Conservation (phyloP, 495 filamentous ascomycete species). For the Haplographium delicatum region DNA sequence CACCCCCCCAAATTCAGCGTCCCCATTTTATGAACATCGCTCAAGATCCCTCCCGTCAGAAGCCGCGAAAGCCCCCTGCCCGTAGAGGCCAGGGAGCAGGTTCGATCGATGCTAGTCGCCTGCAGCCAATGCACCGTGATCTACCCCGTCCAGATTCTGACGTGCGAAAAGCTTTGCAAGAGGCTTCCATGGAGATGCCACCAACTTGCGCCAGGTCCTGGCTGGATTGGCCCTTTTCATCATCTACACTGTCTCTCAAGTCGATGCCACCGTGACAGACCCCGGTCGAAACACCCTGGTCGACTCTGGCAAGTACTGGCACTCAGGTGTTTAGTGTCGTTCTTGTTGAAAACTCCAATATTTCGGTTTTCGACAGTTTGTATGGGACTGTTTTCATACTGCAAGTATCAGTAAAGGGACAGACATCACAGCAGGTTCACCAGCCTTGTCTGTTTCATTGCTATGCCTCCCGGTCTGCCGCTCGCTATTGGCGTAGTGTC, state of each 20-base stretch:
- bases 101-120: conserved; percentile 18
- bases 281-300: conserved; percentile 20
- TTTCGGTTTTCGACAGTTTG: background rate
- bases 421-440: conserved; percentile 9
- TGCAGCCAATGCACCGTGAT: conserved; percentile 14
- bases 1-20: background rate
- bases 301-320: conserved; percentile 18
- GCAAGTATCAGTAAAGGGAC: conserved; percentile 10
- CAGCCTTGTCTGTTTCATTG: conserved; percentile 24
- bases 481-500: conserved; percentile 20
- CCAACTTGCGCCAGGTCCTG: conserved; percentile 9
- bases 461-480: conserved; percentile 10
- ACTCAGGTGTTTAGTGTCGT: conserved; percentile 18
- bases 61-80: conserved; percentile 11
- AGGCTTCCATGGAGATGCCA: conserved; percentile 15
- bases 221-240: conserved; percentile 17
- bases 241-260: conserved; percentile 23
- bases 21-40: background rate
- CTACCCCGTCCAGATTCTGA: conserved; percentile 13
- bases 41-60: conserved; percentile 13
- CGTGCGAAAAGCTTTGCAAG: conserved; percentile 18
- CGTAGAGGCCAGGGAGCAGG: conserved; percentile 9
- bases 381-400: conserved; percentile 7
- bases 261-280: conserved; percentile 22
- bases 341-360: conserved; percentile 10